Base-by-base conservation (phyloP, 192 early-diverging fungal species). In the Geosiphon pyriformis region DNA sequence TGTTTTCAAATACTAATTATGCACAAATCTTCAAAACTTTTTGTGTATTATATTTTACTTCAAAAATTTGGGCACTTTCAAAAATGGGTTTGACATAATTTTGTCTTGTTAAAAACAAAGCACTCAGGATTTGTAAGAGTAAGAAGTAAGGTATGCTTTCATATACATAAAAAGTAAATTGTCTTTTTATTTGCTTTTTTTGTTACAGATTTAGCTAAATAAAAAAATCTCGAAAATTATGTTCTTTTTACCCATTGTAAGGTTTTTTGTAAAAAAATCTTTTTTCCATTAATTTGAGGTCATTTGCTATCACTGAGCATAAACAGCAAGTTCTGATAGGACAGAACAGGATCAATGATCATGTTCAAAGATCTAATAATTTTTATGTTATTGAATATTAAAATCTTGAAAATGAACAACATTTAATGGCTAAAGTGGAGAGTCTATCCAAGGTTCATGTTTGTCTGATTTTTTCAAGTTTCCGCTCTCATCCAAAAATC, bases 401-500 rank as follows among this genome's bases (percentile, higher is more conserved):
- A 42, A 10, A 10, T 10, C 15, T 42, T 10, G 15, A 10, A 42
- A 42, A 10, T 6, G 15, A 42, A 42, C 15, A 42, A 6, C 15
- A 10, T 42, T 10, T 42, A 42, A 42, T 15, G 6, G n/a, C n/a
- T n/a, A n/a, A n/a, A n/a, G n/a, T n/a, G n/a, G n/a, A 15, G 15
- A 10, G 15, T 10, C 15, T 42, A 42, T 15, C 55, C 55, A 57
- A 29, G 55, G 55, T 29, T 57, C 55, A 29, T 18, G 23, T 18
- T 57, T 29, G 30, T 57, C 55, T n/a, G 25, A 57, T 18, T 57
- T 25, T 31, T 31, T 57, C n/a, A 57, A 29, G n/a, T 57, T 6
- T 32, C 55, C 55, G 30, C 30, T 30, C 18, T 57, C 30, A 0
- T 57, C 55, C 23, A 57, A 29, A 57, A 29, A 57, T 29, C 30